These are phyloP conservation scores for Microbotryum lychnidis-dioicae DNA, from an alignment of 1,284 basidiomycete species.

Conservation along the genomic window DNA sequence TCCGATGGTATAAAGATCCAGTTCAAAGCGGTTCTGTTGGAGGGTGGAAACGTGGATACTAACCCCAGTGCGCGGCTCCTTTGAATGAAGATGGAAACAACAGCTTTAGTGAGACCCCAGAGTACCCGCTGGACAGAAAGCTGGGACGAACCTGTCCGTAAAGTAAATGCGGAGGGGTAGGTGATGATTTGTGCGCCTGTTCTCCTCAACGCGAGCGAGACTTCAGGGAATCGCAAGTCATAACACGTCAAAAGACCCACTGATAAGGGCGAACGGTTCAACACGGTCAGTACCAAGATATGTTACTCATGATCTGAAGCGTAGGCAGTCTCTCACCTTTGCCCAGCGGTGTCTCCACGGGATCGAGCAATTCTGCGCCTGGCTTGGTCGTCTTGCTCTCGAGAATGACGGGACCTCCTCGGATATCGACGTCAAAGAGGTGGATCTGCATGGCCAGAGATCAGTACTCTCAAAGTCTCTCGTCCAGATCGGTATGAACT, in stretches of 20 bases:
- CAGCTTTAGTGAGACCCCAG: not conserved
- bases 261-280: not conserved
- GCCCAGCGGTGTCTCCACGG: conserved; percentile 40
- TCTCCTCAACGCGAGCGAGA: conserved; percentile 41
- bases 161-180: conserved; percentile 48
- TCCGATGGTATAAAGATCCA: conserved; percentile 31
- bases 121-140: not conserved
- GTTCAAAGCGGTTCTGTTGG: too few relatives aligned
- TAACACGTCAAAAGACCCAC: conserved; percentile 49
- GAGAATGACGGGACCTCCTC: conserved; percentile 35
- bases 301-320: too few relatives aligned
- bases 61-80: conserved; percentile 33
- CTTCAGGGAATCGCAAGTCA: conserved; percentile 48
- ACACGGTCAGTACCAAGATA: not conserved
- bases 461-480: not conserved
- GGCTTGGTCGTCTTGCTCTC: conserved; percentile 41
- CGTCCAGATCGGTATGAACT: not conserved
- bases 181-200: conserved; percentile 46
- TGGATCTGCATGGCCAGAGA: conserved; percentile 39
- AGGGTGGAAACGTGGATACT: not conserved
- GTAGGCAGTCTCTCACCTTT: conserved; percentile 28
- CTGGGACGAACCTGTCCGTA: conserved; percentile 40
- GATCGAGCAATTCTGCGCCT: conserved; percentile 39
- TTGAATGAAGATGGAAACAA: not conserved
- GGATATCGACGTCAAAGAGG: conserved; percentile 48